Percentiles rank a stretch among this genome's conserved stretches.
Evolutionary conservation across 1,284 basidiomycete species (phyloP).

Genomic region (Apiotrichum domesticum): DNA sequence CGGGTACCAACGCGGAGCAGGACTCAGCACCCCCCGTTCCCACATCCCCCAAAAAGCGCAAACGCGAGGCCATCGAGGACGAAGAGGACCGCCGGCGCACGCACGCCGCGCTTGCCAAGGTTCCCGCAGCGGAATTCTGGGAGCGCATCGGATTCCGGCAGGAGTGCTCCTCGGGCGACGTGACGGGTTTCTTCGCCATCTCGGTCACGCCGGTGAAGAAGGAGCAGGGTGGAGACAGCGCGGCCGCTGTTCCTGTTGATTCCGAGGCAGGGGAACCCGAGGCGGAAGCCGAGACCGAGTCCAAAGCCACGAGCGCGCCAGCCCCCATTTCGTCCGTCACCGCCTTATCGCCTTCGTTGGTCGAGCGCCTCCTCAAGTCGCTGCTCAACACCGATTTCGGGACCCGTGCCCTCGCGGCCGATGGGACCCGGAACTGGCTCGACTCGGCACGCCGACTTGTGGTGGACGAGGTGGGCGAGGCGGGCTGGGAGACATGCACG

Average conservation of each 20-base stretch:
- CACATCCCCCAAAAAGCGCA: constrained; percentile 3
- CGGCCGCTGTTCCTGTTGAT: neutral
- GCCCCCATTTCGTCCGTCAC: neutral
- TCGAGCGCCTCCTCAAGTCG: constrained; percentile 61
- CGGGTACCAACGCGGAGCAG: constrained; percentile 31
- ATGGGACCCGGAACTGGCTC: constrained; percentile 65
- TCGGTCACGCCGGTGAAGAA: neutral
- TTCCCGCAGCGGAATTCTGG: constrained; percentile 72
- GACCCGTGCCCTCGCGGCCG: constrained; percentile 57
- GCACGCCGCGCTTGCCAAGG: constrained; percentile 43
- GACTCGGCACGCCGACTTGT: constrained; percentile 51
- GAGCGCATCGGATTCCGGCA: constrained; percentile 90
- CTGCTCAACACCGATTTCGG: constrained; percentile 74
- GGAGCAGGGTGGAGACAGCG: neutral
- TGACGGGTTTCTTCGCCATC: constrained; percentile 78
- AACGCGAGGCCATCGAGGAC: constrained; percentile 37
- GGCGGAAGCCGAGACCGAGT: neutral
- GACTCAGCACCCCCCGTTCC: constrained; percentile 19
- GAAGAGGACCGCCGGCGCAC: constrained; percentile 39
- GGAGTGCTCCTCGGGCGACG: constrained; percentile 75
- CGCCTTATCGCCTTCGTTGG: constrained; percentile 58
- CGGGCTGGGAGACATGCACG: constrained; percentile 21
- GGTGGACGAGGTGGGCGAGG: constrained; percentile 33
- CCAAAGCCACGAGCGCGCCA: neutral
- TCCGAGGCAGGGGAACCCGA: neutral